A percentile compares a stretch with the other conserved stretches of the same genome.
These are phyloP conservation scores for Podospora bellae-mahoneyi DNA, from an alignment of 495 filamentous ascomycete genomes.

Conservation along the genomic window DNA sequence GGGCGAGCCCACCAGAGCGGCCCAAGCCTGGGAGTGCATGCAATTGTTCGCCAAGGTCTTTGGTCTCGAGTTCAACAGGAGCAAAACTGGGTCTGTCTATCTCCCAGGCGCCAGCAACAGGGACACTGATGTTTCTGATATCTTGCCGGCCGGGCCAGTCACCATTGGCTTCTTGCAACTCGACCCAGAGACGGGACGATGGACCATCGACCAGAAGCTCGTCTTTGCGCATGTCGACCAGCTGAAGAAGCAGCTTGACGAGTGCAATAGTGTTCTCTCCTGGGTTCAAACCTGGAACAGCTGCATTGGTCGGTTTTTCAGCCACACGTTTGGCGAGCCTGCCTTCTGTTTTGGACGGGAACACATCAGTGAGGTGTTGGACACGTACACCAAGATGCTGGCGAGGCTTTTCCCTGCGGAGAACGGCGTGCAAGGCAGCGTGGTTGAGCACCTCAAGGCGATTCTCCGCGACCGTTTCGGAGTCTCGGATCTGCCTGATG, in stretches of 20 bases:
- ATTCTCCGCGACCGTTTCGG: constrained; percentile 54
- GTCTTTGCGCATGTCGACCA: constrained; percentile 63
- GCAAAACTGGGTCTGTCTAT: constrained; percentile 60
- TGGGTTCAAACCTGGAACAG: constrained; percentile 67
- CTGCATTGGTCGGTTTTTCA: constrained; percentile 63
- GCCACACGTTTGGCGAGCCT: constrained; percentile 62
- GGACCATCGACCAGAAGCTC: constrained; percentile 58
- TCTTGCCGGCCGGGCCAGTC: constrained; percentile 56
- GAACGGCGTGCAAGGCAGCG: constrained; percentile 24
- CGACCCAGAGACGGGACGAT: constrained; percentile 50
- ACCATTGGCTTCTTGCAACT: constrained; percentile 62
- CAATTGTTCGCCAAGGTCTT: constrained; percentile 51
- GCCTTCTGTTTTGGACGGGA: constrained; percentile 60
- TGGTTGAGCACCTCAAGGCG: constrained; percentile 46
- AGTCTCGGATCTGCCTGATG: constrained; percentile 55
- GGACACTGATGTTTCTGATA: constrained; percentile 24
- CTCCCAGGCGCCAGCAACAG: constrained; percentile 27
- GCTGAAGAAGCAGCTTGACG: constrained; percentile 54
- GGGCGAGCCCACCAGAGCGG: constrained; percentile 53
- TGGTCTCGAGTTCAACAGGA: constrained; percentile 58
- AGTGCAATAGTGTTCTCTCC: constrained; percentile 53
- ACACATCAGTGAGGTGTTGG: constrained; percentile 61
- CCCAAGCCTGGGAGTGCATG: constrained; percentile 58
- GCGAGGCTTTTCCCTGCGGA: constrained; percentile 40
- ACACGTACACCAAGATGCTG: constrained; percentile 58